Percentiles rank a stretch among this genome's conserved stretches.
These are phyloP conservation scores for Acer saccharum DNA, from an alignment of 345 rosid genomes.

Conservation along the genomic window DNA sequence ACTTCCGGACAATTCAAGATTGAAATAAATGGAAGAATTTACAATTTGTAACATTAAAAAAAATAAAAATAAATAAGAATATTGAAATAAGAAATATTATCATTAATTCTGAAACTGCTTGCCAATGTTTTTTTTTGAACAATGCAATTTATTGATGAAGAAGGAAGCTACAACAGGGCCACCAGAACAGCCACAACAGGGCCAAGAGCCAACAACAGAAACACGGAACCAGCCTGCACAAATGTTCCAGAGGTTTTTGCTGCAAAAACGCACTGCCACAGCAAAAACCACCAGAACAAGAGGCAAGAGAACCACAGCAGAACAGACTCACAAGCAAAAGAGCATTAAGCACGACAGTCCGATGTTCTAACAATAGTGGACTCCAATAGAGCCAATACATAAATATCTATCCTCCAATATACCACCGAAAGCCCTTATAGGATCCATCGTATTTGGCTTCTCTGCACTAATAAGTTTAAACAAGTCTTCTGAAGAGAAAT, in stretches of 20 bases:
- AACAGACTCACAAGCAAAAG: no score
- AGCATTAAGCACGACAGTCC: neutral
- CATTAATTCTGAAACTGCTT: neutral
- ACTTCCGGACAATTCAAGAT: neutral
- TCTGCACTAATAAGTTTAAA: neutral
- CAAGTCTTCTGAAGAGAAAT: neutral
- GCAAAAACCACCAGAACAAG: no score
- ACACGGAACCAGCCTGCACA: no score
- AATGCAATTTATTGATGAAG: no score
- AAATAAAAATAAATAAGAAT: neutral
- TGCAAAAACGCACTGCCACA: no score
- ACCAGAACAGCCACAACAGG: no score
- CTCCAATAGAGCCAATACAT: neutral
- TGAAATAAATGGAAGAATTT: neutral
- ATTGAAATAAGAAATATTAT: neutral
- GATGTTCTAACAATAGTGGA: neutral
- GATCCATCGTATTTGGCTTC: neutral
- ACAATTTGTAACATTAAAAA: neutral
- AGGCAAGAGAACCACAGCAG: no score
- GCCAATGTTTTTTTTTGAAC: no score
- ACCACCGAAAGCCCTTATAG: neutral
- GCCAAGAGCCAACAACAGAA: no score
- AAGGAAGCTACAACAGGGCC: no score
- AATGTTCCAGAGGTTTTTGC: no score
- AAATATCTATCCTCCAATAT: neutral